Conservation (phyloP, 352 stramenopile genomes). For the Pythium sp. region DNA sequence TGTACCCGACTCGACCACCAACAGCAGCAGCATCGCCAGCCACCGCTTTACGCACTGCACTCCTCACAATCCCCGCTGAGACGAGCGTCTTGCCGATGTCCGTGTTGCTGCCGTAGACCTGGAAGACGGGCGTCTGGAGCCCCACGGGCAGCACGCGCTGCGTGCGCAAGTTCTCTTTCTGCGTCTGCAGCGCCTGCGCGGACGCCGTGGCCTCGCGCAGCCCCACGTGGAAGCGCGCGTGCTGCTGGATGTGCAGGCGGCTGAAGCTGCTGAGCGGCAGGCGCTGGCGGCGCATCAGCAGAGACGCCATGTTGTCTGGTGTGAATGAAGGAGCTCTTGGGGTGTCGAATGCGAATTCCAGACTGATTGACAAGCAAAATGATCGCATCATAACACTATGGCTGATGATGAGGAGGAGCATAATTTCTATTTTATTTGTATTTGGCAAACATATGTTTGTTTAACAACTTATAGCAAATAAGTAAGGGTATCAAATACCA, state of each 20-base stretch:
- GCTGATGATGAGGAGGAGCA: not conserved
- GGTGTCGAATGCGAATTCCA: not conserved
- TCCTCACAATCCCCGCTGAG: slow-evolving; percentile 89
- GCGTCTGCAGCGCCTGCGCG: slow-evolving; percentile 32
- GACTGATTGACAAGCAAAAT: slow-evolving; percentile 1
- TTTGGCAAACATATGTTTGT: not conserved
- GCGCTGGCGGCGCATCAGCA: slow-evolving; percentile 4
- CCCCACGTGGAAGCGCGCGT: slow-evolving; percentile 43
- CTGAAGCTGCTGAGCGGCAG: not conserved
- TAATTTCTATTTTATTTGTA: too few species aligned
- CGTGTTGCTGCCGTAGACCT: slow-evolving; percentile 97
- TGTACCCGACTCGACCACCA: slow-evolving; percentile 71
- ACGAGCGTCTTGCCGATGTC: slow-evolving; percentile 97
- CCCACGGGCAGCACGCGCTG: slow-evolving; percentile 43
- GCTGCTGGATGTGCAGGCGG: not conserved
- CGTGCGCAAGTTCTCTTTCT: slow-evolving; percentile 51
- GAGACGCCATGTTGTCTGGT: not conserved
- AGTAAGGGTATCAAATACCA: not conserved
- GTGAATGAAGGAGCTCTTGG: slow-evolving; percentile 1
- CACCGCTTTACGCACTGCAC: slow-evolving; percentile 33
- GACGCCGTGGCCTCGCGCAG: slow-evolving; percentile 32
- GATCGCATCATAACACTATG: not conserved
- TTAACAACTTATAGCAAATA: not conserved
- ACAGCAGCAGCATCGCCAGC: not conserved
- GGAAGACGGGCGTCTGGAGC: slow-evolving; percentile 74